A percentile compares a stretch with the other conserved stretches of the same genome.
These are phyloP conservation scores for Saccharum hybrid DNA, from an alignment of 202 grass and related monocot species.

Conservation along the genomic window DNA sequence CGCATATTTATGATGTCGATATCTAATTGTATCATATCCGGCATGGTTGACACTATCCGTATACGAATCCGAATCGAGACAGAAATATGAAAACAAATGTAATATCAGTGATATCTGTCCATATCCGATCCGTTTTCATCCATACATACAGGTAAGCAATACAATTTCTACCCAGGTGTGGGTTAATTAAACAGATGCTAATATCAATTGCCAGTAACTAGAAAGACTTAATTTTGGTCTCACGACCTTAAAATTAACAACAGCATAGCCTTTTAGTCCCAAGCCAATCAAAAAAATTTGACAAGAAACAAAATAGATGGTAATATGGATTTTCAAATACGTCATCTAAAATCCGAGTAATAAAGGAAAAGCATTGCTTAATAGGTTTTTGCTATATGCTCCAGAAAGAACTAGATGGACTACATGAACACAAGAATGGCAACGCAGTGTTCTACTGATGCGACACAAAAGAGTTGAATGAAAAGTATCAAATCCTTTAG, in stretches of 20 bases:
- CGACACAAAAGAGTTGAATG: not conserved
- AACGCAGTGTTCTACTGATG: not conserved
- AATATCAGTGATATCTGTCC: no score
- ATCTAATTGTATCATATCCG: no score
- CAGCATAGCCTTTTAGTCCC: not conserved
- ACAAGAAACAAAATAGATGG: not conserved
- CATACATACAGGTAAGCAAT: not conserved
- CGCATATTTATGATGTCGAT: no score
- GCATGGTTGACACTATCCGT: no score
- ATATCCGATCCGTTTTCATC: no score
- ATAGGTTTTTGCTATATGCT: conserved; percentile 11
- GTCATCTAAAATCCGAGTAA: not conserved
- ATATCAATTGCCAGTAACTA: not conserved
- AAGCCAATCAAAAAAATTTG: not conserved
- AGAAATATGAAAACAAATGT: no score
- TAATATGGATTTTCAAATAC: not conserved
- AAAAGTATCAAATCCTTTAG: not conserved
- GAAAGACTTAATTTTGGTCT: not conserved
- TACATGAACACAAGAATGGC: not conserved
- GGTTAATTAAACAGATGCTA: not conserved
- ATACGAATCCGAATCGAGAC: no score
- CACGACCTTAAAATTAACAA: not conserved
- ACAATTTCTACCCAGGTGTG: conserved; percentile 6
- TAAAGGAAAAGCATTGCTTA: not conserved
- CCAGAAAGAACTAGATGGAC: not conserved